A percentile compares a stretch with the other conserved stretches of the same genome.
Evolutionary conservation across 2,329 filamentous ascomycete species (phyloP).

Genomic region (Botrytis elliptica): DNA sequence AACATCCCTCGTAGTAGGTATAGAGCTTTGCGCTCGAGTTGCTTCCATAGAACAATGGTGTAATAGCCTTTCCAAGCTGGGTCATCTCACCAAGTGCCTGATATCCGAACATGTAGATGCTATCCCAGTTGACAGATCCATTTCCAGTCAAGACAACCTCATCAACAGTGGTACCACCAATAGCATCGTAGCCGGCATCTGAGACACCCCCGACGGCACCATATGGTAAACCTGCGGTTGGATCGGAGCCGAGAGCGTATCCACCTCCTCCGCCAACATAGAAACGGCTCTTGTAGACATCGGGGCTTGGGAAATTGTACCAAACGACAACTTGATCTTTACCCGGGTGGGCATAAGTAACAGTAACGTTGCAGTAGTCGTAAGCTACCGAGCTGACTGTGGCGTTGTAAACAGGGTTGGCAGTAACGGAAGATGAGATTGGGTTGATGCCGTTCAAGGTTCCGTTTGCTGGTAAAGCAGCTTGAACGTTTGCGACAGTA

Average conservation of each 20-base stretch:
- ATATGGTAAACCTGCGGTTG: slow-evolving; percentile 46
- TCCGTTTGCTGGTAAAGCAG: slow-evolving; percentile 11
- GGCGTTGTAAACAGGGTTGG: slow-evolving; percentile 40
- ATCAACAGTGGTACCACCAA: slow-evolving; percentile 42
- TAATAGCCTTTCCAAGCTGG: slow-evolving; percentile 45
- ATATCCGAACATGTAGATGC: slow-evolving; percentile 43
- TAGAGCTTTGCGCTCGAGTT: slow-evolving; percentile 23
- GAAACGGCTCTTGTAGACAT: slow-evolving; percentile 47
- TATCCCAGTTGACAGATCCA: slow-evolving; percentile 39
- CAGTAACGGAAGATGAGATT: slow-evolving; percentile 42
- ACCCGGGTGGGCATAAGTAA: slow-evolving; percentile 48
- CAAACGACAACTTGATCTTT: slow-evolving; percentile 41
- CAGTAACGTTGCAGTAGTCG: slow-evolving; percentile 48
- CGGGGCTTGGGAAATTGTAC: slow-evolving; percentile 46
- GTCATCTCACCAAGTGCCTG: slow-evolving; percentile 42
- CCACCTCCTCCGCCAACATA: slow-evolving; percentile 49
- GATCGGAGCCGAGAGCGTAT: slow-evolving; percentile 41
- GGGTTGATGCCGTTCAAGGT: slow-evolving; percentile 24
- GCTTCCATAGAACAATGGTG: slow-evolving; percentile 44
- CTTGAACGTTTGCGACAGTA: not conserved
- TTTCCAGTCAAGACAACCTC: slow-evolving; percentile 38
- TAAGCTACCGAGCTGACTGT: slow-evolving; percentile 37
- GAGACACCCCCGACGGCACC: slow-evolving; percentile 50
- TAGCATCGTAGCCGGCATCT: slow-evolving; percentile 51
- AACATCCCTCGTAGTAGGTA: slow-evolving; percentile 43